A percentile compares a stretch with the other conserved stretches of the same genome.
Evolutionary conservation across 768 basidiomycete species (phyloP).

Genomic region (Inosperma sp.): DNA sequence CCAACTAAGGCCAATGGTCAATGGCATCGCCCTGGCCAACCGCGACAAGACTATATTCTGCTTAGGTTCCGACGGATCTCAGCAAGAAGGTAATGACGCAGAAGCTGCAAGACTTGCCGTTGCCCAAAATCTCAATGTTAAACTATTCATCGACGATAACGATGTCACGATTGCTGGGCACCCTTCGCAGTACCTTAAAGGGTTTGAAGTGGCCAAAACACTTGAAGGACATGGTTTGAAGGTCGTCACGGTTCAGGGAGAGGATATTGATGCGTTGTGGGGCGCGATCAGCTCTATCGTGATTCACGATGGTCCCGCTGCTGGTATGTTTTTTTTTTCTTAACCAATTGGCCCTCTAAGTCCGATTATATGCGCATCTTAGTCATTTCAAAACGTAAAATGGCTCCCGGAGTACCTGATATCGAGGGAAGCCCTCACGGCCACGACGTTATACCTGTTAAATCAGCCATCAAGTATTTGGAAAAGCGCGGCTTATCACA

Average conservation of each 20-base stretch:
- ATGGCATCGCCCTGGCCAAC: conserved; percentile 80
- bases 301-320: conserved; percentile 68
- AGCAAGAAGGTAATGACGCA: conserved; percentile 89
- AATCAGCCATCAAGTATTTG: conserved; percentile 74
- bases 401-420: conserved; percentile 66
- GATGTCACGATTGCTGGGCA: conserved; percentile 92
- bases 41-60: conserved; percentile 73
- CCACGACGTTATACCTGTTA: conserved; percentile 83
- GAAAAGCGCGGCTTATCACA: conserved; percentile 54
- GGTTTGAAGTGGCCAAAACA: conserved; percentile 67
- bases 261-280: conserved; percentile 79
- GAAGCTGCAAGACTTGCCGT: conserved; percentile 87
- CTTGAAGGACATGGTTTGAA: conserved; percentile 79
- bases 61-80: conserved; percentile 85
- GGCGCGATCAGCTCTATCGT: conserved; percentile 53
- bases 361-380: neutral
- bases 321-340: conserved; percentile 40
- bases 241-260: conserved; percentile 68
- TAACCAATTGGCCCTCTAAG: neutral
- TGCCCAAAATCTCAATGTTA: conserved; percentile 77
- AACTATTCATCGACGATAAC: conserved; percentile 85
- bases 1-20: conserved; percentile 74
- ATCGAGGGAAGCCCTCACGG: conserved; percentile 78
- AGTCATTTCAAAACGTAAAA: conserved; percentile 67
- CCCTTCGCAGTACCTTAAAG: conserved; percentile 80